Evolutionary conservation across 2,329 filamentous ascomycete genomes (phyloP), one percentile per base, ranked within the genome.

Genomic region (Neophaeococcomyces mojaviensis): DNA sequence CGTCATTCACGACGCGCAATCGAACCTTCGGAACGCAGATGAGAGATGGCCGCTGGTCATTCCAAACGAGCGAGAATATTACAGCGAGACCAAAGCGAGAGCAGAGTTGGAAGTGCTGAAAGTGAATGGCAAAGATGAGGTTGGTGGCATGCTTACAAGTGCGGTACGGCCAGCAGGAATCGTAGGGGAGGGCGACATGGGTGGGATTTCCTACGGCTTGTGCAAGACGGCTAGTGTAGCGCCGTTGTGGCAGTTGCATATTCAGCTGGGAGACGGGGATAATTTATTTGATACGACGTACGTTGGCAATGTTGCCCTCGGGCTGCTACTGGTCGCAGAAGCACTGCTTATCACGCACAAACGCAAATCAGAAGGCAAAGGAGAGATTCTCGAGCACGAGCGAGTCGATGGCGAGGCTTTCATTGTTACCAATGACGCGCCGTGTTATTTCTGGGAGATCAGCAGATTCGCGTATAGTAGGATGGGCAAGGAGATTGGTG

Each of bases 371-470:
- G 34, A 56, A 7, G 63, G 64, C 39, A 22, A 71, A 44, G 81
- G 77, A 16, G 72, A 74, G 0, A 81, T 81, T n/a, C 74, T 86
- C 31, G 79, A 85, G 65, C 69, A 80, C 66, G 84, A 88, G 68
- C 76, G 75, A 49, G 80, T 89, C 40, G 86, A 89, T 62, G 92
- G 90, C 49, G 82, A 96, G 64, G 82, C 82, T 41, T 90, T 97
- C 70, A 81, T 95, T 68, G 79, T 97, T 60, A 92, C 88, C 48
- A 97, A 97, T 64, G 86, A 88, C 66, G 73, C 80, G 56, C 90
- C 90, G 4, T 74, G 94, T 16, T 90, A 90, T 64, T 94, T 95
- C 66, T 94, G 92, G 81, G 88, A 94, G 65, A 85, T 94, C 61
- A 79, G 85, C 49, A 77, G 86, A 33, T 79, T 81, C 32, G 75